Percentiles rank a stretch among this genome's conserved stretches.
Evolutionary conservation across 2,329 filamentous ascomycete genomes (phyloP).

Genomic region (Exophiala dermatitidis): DNA sequence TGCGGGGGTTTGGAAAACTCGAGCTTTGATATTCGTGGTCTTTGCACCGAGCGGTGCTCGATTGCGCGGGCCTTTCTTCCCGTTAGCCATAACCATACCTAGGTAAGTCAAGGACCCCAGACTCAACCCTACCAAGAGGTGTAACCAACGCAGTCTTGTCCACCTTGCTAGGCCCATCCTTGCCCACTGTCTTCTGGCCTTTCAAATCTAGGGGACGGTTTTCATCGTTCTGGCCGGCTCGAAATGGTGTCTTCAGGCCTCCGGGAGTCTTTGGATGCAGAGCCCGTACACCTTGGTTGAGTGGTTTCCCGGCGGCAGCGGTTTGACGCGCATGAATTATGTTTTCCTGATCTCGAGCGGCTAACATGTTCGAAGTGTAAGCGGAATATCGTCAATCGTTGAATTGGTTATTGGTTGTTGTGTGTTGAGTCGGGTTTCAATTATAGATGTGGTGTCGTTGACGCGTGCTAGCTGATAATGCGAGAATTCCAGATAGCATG

Average conservation of each 20-base stretch:
- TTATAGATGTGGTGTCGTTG: not conserved
- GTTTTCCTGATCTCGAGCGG: slow-evolving; percentile 82
- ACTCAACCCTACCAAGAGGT: slow-evolving; percentile 60
- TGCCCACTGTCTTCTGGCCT: slow-evolving; percentile 53
- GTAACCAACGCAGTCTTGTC: slow-evolving; percentile 66
- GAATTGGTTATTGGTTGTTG: not conserved
- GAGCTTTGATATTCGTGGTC: slow-evolving; percentile 87
- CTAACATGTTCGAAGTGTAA: slow-evolving; percentile 54
- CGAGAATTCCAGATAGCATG: slow-evolving; percentile 1
- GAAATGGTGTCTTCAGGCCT: slow-evolving; percentile 73
- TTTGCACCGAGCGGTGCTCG: slow-evolving; percentile 86
- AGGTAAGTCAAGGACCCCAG: slow-evolving; percentile 3
- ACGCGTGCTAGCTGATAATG: not conserved
- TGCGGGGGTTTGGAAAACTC: slow-evolving; percentile 57
- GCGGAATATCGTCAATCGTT: slow-evolving; percentile 6
- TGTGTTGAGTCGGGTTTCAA: not conserved
- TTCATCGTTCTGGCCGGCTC: slow-evolving; percentile 72
- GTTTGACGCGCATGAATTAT: slow-evolving; percentile 67
- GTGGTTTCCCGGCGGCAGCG: slow-evolving; percentile 61
- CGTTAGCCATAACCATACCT: not conserved
- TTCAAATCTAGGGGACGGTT: slow-evolving; percentile 58
- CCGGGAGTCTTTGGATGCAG: slow-evolving; percentile 71
- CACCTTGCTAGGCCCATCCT: slow-evolving; percentile 45
- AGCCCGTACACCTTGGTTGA: slow-evolving; percentile 57
- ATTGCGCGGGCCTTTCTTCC: slow-evolving; percentile 51